Evolutionary conservation across 768 basidiomycete genomes (phyloP), one percentile per base, ranked within the genome.

Genomic region (Termitomyces bulborhizus): DNA sequence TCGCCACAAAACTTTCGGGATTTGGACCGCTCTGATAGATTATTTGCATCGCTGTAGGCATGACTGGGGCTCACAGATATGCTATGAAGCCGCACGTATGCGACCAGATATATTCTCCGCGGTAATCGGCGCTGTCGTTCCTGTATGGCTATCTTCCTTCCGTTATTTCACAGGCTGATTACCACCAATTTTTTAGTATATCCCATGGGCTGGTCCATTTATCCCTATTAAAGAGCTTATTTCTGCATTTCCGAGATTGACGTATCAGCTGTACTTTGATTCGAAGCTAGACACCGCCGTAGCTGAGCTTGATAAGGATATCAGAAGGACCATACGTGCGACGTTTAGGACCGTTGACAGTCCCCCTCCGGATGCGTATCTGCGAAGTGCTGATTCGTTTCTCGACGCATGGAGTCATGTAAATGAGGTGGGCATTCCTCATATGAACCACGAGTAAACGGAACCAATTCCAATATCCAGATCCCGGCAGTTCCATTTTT

Each of bases 1-100:
- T 8, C 39, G 21, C 9, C 21, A 21, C 21, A 21, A 16, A 34
- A 9, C 24, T 44, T 46, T 53, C 40, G 27, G 50, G 11, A 6
- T n/a, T 15, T 46, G 18, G 32, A 36, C 32, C 11, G n/a, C 7
- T 16, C 27, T 36, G 8, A 29, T 49, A 51, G 49, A 18, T 57
- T 8, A 26, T 37, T 37, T 37, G 5, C 36, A 37, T 37, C 36
- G 36, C 3, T 46, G 15, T 34, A 87, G 86, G 12, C 88, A 90
- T 61, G 88, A 90, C 57, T 90, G 88, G 88, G 88, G 88, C 39
- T 72, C 85, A 1, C 74, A 78, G 51, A 56, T 81, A 3, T 88
- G 88, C 58, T 85, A 83, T 60, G 85, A 89, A 65, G 81, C 84
- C 11, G 85, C 83, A 1, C 78, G 87, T 15, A 74, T 77, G 70